A percentile compares a stretch with the other conserved stretches of the same genome.
phyloP scores from a whole-genome alignment of 345 rosid genomes.

The Aurinia saxatilis region DNA sequence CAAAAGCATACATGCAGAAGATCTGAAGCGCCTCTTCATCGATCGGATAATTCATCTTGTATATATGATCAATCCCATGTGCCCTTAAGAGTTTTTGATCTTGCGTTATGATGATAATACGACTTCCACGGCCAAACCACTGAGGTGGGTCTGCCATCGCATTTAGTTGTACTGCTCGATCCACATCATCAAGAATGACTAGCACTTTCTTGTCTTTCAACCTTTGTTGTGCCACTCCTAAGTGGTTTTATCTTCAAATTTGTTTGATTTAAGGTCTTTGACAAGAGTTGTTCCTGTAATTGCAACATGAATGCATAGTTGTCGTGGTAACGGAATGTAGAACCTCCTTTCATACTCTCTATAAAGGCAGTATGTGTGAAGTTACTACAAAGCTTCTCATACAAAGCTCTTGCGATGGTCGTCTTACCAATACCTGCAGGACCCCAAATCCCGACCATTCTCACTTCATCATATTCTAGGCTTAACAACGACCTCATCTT shows the following conservation, averaged over 20 bases:
- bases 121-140: background rate
- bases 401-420: conserved; percentile 28
- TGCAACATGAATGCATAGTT: conserved; percentile 2
- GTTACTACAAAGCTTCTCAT: background rate
- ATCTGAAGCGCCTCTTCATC: no score
- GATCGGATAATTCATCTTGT: no score
- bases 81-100: no score
- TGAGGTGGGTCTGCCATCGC: no score
- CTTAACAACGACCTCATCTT: background rate
- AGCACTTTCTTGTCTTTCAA: background rate
- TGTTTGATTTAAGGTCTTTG: no score
- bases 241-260: no score
- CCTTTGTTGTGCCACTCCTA: background rate
- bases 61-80: no score
- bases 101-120: background rate
- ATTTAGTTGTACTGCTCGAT: background rate
- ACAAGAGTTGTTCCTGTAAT: conserved; percentile 18
- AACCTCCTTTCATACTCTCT: background rate
- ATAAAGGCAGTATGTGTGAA: background rate
- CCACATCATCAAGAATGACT: conserved; percentile 3
- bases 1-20: no score
- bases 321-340: background rate
- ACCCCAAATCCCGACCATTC: conserved; percentile 20
- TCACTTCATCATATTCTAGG: background rate
- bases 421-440: conserved; percentile 17